Evolutionary conservation across 768 basidiomycete genomes (phyloP).

Genomic region (Lactarius deliciosus): DNA sequence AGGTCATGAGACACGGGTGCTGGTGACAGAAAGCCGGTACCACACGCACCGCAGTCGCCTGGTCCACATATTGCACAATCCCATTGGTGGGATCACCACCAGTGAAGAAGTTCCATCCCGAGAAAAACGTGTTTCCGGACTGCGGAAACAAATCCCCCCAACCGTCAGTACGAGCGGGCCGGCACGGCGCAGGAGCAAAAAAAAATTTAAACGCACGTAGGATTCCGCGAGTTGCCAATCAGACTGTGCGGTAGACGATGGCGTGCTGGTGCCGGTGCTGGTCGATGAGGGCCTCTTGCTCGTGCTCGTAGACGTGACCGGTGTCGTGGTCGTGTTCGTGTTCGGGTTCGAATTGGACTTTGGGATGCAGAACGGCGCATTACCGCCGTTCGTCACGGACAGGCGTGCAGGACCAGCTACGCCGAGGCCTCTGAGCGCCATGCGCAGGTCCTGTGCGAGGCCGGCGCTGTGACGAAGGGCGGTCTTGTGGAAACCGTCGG

Average conservation of each 20-base stretch:
- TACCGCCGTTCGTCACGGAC: slow-evolving; percentile 7
- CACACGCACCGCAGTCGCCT: slow-evolving; percentile 53
- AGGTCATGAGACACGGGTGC: slow-evolving; percentile 17
- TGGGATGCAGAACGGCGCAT: slow-evolving; percentile 30
- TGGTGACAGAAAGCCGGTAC: background rate
- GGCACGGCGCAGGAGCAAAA: background rate
- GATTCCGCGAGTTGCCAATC: slow-evolving; percentile 52
- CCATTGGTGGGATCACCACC: slow-evolving; percentile 75
- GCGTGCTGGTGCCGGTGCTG: slow-evolving; percentile 28
- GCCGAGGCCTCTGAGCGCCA: slow-evolving; percentile 58
- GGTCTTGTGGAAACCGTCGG: slow-evolving; percentile 50
- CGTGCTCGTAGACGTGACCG: slow-evolving; percentile 11
- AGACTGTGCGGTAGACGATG: slow-evolving; percentile 29
- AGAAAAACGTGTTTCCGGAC: slow-evolving; percentile 74
- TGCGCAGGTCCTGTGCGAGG: slow-evolving; percentile 67
- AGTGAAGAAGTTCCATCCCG: slow-evolving; percentile 76
- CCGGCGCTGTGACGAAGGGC: slow-evolving; percentile 58
- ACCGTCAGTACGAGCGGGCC: background rate
- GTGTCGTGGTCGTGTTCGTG: background rate
- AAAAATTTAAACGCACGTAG: slow-evolving; percentile 47
- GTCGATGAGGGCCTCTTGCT: slow-evolving; percentile 29
- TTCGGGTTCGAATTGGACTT: background rate
- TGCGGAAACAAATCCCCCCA: slow-evolving; percentile 31
- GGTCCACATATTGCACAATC: slow-evolving; percentile 63
- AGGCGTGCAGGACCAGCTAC: slow-evolving; percentile 29